Evolutionary conservation across 345 rosid species (phyloP).

Genomic region (Acer campestre): DNA sequence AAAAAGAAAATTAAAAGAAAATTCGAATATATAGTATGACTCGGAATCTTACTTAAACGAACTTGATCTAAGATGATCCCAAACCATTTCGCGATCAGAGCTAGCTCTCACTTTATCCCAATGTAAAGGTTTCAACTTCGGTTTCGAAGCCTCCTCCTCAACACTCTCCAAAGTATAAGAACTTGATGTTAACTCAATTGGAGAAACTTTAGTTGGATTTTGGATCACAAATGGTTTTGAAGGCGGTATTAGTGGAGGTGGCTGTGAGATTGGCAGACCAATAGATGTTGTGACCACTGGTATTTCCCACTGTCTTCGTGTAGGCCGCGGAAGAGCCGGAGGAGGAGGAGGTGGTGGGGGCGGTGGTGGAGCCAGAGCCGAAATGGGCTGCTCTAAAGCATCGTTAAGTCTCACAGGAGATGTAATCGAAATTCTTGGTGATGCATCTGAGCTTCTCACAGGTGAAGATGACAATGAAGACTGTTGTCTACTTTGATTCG

Average conservation of each 20-base stretch:
- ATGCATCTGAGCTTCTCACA: slow-evolving; percentile 38
- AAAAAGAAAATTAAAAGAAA: background rate
- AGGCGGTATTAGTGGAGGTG: slow-evolving; percentile 63
- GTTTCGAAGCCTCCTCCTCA: slow-evolving; percentile 57
- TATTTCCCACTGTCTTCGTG: slow-evolving; percentile 31
- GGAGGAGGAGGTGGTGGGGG: slow-evolving; percentile 49
- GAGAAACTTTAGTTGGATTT: slow-evolving; percentile 36
- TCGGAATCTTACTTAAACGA: slow-evolving; percentile 65
- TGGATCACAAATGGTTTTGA: slow-evolving; percentile 68
- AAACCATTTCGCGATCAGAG: slow-evolving; percentile 97
- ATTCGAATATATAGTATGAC: background rate
- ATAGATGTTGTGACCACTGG: slow-evolving; percentile 38
- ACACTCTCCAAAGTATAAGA: slow-evolving; percentile 34
- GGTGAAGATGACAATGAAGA: slow-evolving; percentile 31
- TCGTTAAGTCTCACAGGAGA: slow-evolving; percentile 32
- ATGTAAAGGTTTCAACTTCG: slow-evolving; percentile 81
- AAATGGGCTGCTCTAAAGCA: slow-evolving; percentile 33
- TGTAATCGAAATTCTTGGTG: slow-evolving; percentile 34
- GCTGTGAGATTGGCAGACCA: slow-evolving; percentile 47
- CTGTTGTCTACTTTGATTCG: slow-evolving; percentile 9
- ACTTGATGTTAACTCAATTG: slow-evolving; percentile 43
- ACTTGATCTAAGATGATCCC: slow-evolving; percentile 82
- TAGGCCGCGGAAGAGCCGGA: slow-evolving; percentile 43
- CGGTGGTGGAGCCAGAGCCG: slow-evolving; percentile 29
- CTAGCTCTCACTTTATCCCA: slow-evolving; percentile 99